Evolutionary conservation across 768 basidiomycete species (phyloP).

Genomic region (Lactarius sp.): DNA sequence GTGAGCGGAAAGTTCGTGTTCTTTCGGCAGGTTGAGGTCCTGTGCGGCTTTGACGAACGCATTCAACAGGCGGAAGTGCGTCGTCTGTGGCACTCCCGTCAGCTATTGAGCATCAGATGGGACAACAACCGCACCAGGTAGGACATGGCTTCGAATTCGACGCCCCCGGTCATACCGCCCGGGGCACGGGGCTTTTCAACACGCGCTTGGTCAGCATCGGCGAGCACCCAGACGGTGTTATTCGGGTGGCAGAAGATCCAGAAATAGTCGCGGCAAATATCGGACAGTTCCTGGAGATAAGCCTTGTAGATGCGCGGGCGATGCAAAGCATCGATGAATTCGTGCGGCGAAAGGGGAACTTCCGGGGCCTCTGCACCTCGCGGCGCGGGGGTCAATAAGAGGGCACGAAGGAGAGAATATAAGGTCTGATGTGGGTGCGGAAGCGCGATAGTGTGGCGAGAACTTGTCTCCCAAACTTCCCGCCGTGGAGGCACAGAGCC

Average conservation of each 20-base stretch:
- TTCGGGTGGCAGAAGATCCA: conserved; percentile 97
- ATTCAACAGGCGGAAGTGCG: conserved; percentile 84
- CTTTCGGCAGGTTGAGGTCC: conserved; percentile 58
- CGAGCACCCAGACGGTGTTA: conserved; percentile 85
- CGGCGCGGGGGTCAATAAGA: conserved; percentile 70
- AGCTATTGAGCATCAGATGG: not conserved
- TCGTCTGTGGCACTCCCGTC: conserved; percentile 51
- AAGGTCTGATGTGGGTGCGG: conserved; percentile 69
- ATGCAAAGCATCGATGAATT: conserved; percentile 72
- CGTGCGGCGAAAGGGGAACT: conserved; percentile 63
- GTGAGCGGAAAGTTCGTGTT: conserved; percentile 71
- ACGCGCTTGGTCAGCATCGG: conserved; percentile 75
- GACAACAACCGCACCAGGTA: conserved; percentile 64
- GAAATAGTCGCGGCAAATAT: conserved; percentile 90
- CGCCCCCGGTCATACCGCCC: conserved; percentile 97
- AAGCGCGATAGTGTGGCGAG: conserved; percentile 54
- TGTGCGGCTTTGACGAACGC: conserved; percentile 62
- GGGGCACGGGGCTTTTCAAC: conserved; percentile 92
- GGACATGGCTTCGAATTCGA: conserved; percentile 95
- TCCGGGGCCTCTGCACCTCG: conserved; percentile 59
- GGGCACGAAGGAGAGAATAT: conserved; percentile 67
- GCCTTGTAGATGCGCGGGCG: conserved; percentile 70
- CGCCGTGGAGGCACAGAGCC: conserved; percentile 29
- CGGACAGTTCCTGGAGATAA: conserved; percentile 78
- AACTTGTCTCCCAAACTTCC: conserved; percentile 31